Evolutionary conservation across 352 stramenopile genomes (phyloP), one percentile per base, ranked within the genome.

Genomic region (Globisporangium parvum): DNA sequence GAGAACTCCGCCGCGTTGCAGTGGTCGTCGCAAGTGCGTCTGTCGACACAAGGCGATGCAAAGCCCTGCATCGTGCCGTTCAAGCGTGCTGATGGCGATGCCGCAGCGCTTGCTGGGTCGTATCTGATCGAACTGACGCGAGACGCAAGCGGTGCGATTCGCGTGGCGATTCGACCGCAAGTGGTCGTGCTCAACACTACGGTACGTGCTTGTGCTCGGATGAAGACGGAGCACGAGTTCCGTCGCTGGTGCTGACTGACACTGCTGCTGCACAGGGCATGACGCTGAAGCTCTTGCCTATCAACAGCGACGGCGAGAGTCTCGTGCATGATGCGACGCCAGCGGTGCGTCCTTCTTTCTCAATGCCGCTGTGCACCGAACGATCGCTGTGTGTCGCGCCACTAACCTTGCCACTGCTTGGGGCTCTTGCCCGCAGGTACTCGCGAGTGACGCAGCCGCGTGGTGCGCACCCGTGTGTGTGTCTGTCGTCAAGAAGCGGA

Each of bases 111-210:
- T 23, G 67, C 63, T 12, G 66, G 53, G 23, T 65, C 54, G 3
- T 84, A 70, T 35, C 63, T 67, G 8, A 55, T 84, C 40, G 59
- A 73, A 23, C 56, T 86, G 64, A 57, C 57, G 12, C 73, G 70
- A 35, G 59, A 72, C 23, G 55, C 35, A 15, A 48, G 62, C 55
- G 70, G 66, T 3, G 67, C 53, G 17, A 28, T 81, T 9, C 69
- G 65, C 26, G 44, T 86, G 12, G 46, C 55, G 14, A 80, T 88
- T 44, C 66, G 67, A 21, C 75, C 77, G 17, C 62, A 72, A 59
- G 57, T 85, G 15, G 67, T 88, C 28, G 60, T 88, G 28, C 66
- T 84, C 47, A 87, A 88, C 53, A 63, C 75, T 24, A 82, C 73
- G 69, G 77, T 88, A 71, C 59, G 55, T 10, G 10, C 14, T 39